These are phyloP conservation scores for Ceratobasidium sp. DNA, from an alignment of 1,284 basidiomycete genomes.

Conservation along the genomic window DNA sequence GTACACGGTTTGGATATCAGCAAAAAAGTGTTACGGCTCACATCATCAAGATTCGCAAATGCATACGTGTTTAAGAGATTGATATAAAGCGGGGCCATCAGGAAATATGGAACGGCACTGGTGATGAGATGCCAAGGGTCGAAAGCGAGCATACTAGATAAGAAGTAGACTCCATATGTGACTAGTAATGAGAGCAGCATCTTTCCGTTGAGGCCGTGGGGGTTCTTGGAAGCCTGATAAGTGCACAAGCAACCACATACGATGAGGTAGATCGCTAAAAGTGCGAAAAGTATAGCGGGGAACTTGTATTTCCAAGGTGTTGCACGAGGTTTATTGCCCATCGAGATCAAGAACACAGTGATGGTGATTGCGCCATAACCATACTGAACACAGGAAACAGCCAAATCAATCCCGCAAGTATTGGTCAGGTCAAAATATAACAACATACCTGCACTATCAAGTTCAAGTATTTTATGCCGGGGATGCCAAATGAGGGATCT, in stretches of 20 bases:
- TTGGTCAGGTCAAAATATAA: neutral
- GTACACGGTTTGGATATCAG: slow-evolving; percentile 2
- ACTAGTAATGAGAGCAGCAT: slow-evolving; percentile 89
- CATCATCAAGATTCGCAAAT: slow-evolving; percentile 86
- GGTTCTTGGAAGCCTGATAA: slow-evolving; percentile 74
- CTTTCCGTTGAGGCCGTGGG: slow-evolving; percentile 66
- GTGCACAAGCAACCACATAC: slow-evolving; percentile 80
- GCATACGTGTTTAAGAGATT: slow-evolving; percentile 90
- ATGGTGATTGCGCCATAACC: slow-evolving; percentile 86
- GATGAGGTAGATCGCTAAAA: slow-evolving; percentile 88
- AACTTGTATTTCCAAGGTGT: slow-evolving; percentile 88
- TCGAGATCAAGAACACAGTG: slow-evolving; percentile 92
- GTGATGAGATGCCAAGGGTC: slow-evolving; percentile 96
- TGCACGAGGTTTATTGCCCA: slow-evolving; percentile 93
- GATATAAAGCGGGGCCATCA: slow-evolving; percentile 90
- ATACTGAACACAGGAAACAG: slow-evolving; percentile 68
- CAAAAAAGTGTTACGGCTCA: slow-evolving; percentile 56
- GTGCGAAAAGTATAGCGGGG: slow-evolving; percentile 80
- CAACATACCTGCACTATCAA: slow-evolving; percentile 75
- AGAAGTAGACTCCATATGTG: slow-evolving; percentile 88
- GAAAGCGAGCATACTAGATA: slow-evolving; percentile 86
- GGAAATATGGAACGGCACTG: slow-evolving; percentile 89
- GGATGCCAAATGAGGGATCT: slow-evolving; percentile 76
- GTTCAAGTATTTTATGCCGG: slow-evolving; percentile 83
- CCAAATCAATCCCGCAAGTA: slow-evolving; percentile 41